phyloP scores from a whole-genome alignment of 108 stramenopile genomes.

The Stephanodiscus triporus region DNA sequence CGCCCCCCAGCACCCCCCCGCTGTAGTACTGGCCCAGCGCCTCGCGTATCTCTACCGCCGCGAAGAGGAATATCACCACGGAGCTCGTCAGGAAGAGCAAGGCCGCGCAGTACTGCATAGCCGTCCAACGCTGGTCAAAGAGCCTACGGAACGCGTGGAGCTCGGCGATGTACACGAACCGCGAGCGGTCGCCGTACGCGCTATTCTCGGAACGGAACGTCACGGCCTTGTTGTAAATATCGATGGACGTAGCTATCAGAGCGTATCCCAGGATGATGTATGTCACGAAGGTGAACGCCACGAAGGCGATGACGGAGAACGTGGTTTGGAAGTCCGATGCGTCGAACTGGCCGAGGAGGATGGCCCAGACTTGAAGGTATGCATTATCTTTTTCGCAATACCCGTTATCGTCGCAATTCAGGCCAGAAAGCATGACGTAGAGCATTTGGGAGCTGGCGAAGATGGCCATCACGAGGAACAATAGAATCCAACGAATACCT shows the following conservation, averaged over 20 bases:
- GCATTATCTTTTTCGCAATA: conserved; percentile 48
- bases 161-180: conserved; percentile 54
- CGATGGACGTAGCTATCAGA: conserved; percentile 50
- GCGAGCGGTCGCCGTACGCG: conserved; percentile 49
- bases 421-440: conserved; percentile 52
- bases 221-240: conserved; percentile 50
- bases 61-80: conserved; percentile 51
- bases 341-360: conserved; percentile 52
- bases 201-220: conserved; percentile 55
- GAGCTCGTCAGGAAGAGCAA: conserved; percentile 51
- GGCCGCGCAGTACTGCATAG: conserved; percentile 57
- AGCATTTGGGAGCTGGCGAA: conserved; percentile 56
- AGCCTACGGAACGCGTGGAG: conserved; percentile 51
- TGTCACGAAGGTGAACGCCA: conserved; percentile 42
- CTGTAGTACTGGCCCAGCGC: conserved; percentile 51
- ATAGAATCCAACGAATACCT: conserved; percentile 52
- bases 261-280: conserved; percentile 48
- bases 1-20: conserved; percentile 47
- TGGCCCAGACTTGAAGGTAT: conserved; percentile 54
- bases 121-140: conserved; percentile 55
- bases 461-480: conserved; percentile 47
- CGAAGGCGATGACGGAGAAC: conserved; percentile 50
- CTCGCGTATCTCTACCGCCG: conserved; percentile 40
- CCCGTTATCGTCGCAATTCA: conserved; percentile 49
- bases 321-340: conserved; percentile 36